A percentile compares a stretch with the other conserved stretches of the same genome.
Conservation (phyloP, 1,284 basidiomycete genomes). For the Pseudozyma sp. region DNA sequence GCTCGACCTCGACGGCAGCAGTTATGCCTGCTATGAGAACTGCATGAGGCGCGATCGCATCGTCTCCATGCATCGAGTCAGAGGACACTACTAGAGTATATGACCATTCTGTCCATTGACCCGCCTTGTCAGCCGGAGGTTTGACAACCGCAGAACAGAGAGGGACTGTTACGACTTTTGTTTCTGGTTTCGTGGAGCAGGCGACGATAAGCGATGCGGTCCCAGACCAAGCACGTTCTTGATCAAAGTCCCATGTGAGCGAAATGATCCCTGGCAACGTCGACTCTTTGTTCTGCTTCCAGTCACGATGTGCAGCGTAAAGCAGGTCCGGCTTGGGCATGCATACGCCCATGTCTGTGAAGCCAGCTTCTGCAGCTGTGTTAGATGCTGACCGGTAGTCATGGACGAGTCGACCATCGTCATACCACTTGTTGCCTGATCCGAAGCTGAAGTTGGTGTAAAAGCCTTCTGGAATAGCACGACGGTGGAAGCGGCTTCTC, state of each 20-base stretch:
- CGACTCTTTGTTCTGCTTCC: neutral
- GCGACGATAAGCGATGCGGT: slow-evolving; percentile 16
- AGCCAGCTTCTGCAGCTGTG: slow-evolving; percentile 14
- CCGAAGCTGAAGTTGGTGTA: slow-evolving; percentile 58
- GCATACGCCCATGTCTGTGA: slow-evolving; percentile 44
- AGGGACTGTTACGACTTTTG: neutral
- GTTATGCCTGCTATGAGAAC: neutral
- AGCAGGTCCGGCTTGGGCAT: slow-evolving; percentile 49
- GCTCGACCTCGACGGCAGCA: neutral
- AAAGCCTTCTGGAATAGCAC: slow-evolving; percentile 19
- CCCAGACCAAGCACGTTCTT: slow-evolving; percentile 20
- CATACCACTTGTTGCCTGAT: slow-evolving; percentile 53
- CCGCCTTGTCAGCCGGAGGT: too few relatives aligned
- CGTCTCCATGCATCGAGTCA: neutral
- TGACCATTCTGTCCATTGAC: slow-evolving; percentile 1
- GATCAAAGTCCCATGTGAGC: slow-evolving; percentile 18
- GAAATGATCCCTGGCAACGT: neutral
- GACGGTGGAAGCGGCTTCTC: neutral
- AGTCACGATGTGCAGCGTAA: slow-evolving; percentile 14
- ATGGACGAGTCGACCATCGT: slow-evolving; percentile 37
- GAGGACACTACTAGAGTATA: slow-evolving; percentile 10
- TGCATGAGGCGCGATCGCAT: neutral
- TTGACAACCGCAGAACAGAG: slow-evolving; percentile 23
- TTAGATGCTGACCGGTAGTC: slow-evolving; percentile 4
- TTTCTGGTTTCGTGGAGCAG: neutral